Base-by-base conservation (phyloP, 2,329 filamentous ascomycete genomes). In the Phoma herbarum region DNA sequence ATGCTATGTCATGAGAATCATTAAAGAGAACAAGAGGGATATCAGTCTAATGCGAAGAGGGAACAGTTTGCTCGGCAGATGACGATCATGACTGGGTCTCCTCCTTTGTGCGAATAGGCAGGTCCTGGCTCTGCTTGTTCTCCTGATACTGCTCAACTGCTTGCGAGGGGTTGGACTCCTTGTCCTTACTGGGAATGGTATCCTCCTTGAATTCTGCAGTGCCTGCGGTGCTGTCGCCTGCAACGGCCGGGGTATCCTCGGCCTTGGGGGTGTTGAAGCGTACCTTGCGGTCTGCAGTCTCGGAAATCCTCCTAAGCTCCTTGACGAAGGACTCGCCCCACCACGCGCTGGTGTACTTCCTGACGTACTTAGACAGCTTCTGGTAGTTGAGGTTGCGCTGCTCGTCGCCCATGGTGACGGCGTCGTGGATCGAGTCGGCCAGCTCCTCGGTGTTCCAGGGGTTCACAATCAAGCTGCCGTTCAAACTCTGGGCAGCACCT, bases 391-490 rank as follows among this genome's bases (percentile, higher is more conserved):
- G 83, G 60, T 89, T 88, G 52, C 93, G 88, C 80, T 95, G 90
- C 78, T 97, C 93, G 18, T 93, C 88, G 52, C 90, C 90, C 92
- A 98, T 97, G 53, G 93, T 97, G 42, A 98, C 93, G n/a, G 94
- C 92, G 66, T 97, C 93, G 77, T 97, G 91, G 67, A 98, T 93
- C 6, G 93, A 92, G 70, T 93, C 91, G 39, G 94, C 93, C 35
- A 98, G 83, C 77, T 98, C 94, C 74, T 97, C 93, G 0, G 93
- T 97, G 77, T 98, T 98, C 95, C 95, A 99, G 1, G 95, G 95
- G 78, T 99, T 99, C 72, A 98, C 92, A 52, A 98, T 93, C 50
- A 98, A 84, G 68, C 91, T 93, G 60, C 94, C 94, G 67, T 96
- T 97, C 57, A 99, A 84, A 62, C 91, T 95, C 79, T 98, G 95